A percentile compares a stretch with the other conserved stretches of the same genome.
Conservation (phyloP, 2,329 filamentous ascomycete genomes). For the Seiridium cupressi region DNA sequence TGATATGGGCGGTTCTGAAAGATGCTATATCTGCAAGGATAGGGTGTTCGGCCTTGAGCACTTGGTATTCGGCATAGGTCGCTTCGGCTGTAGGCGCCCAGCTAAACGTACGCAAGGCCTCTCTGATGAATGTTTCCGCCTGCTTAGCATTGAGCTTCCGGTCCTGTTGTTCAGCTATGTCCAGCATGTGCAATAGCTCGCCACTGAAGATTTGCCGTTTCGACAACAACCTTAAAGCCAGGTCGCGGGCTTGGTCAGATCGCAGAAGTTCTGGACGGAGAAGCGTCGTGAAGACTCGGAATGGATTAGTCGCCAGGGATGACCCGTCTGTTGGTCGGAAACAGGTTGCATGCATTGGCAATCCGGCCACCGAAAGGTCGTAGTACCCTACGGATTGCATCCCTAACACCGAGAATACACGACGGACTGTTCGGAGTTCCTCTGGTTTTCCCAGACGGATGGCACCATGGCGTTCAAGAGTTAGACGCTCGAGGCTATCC, state of each 20-base stretch:
- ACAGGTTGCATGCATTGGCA: conserved; percentile 51
- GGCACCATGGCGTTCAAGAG: conserved; percentile 30
- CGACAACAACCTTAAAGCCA: conserved; percentile 31
- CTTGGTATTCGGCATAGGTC: conserved; percentile 37
- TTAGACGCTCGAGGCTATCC: conserved; percentile 2
- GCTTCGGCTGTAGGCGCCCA: conserved; percentile 43
- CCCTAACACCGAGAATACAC: conserved; percentile 44
- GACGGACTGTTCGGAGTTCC: conserved; percentile 33
- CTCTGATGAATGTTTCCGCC: conserved; percentile 35
- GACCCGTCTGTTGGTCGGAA: conserved; percentile 39
- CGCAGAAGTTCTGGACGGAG: conserved; percentile 39
- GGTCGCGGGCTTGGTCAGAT: conserved; percentile 22
- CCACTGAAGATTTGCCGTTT: conserved; percentile 40
- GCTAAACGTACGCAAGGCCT: conserved; percentile 44
- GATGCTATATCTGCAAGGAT: conserved; percentile 38
- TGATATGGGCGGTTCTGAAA: conserved; percentile 43
- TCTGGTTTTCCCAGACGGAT: conserved; percentile 34
- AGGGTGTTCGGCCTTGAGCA: conserved; percentile 41
- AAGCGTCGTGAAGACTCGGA: conserved; percentile 40
- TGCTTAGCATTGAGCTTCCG: conserved; percentile 26
- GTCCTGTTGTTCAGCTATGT: conserved; percentile 27
- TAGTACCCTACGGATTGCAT: conserved; percentile 52
- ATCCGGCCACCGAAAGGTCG: conserved; percentile 41
- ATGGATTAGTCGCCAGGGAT: conserved; percentile 40
- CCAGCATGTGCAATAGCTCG: conserved; percentile 34